A percentile compares a stretch with the other conserved stretches of the same genome.
Conservation (phyloP, 352 stramenopile species). For the Phytophthora europaea region DNA sequence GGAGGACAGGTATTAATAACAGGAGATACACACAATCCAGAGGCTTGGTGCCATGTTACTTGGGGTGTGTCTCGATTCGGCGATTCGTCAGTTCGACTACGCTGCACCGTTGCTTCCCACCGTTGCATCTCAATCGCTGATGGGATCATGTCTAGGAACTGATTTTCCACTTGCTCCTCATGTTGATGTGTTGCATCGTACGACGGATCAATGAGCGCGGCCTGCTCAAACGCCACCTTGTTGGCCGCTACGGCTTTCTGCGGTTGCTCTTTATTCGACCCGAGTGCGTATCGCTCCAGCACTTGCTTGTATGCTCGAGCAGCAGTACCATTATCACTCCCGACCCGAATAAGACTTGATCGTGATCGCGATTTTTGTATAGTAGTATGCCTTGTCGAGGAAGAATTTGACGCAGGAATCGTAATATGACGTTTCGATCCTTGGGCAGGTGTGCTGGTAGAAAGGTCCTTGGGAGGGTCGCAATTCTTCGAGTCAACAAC, state of each 20-base stretch:
- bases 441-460: neutral
- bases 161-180: neutral
- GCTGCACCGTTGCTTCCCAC: neutral
- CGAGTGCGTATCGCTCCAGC: conserved; percentile 51
- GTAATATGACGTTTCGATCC: conserved; percentile 12
- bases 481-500: conserved; percentile 2
- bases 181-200: conserved; percentile 22
- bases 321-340: conserved; percentile 9
- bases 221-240: neutral
- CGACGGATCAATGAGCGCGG: neutral
- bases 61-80: neutral
- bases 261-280: conserved; percentile 28
- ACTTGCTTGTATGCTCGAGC: conserved; percentile 47
- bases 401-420: conserved; percentile 5
- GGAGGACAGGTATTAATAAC: conserved; percentile 2
- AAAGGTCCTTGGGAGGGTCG: neutral
- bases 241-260: neutral
- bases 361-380: conserved; percentile 32
- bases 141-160: neutral
- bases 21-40: conserved; percentile 20
- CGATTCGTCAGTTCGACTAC: neutral
- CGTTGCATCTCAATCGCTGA: neutral
- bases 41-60: neutral
- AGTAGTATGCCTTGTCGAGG: neutral
- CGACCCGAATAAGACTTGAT: conserved; percentile 23